phyloP scores from a whole-genome alignment of 352 stramenopile species.

The Saprolegnia diclina region DNA sequence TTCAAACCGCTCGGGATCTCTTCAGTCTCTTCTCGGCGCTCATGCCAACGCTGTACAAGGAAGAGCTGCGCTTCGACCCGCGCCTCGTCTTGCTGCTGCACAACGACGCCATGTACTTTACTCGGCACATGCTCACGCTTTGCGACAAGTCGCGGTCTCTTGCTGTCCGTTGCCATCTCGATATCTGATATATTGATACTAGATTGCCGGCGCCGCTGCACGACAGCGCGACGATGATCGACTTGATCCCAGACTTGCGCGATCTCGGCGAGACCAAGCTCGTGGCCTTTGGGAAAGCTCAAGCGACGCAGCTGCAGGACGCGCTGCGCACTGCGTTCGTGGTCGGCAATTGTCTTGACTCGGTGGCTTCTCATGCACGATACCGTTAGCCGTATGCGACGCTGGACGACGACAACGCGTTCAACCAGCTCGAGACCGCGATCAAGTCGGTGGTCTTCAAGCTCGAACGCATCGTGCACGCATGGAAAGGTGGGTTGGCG shows the following conservation, averaged over 20 bases:
- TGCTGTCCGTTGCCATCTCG: constrained; percentile 8
- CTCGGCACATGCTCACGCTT: constrained; percentile 72
- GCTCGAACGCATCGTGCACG: constrained; percentile 47
- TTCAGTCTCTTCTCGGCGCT: constrained; percentile 67
- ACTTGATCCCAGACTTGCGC: constrained; percentile 66
- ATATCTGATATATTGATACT: background rate
- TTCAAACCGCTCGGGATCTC: constrained; percentile 71
- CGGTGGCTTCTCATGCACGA: constrained; percentile 21
- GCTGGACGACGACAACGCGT: constrained; percentile 36
- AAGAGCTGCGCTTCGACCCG: constrained; percentile 57
- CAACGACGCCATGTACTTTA: constrained; percentile 81
- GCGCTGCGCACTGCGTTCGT: constrained; percentile 28
- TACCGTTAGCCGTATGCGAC: constrained; percentile 35
- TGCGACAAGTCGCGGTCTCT: constrained; percentile 60
- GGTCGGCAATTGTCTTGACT: constrained; percentile 41
- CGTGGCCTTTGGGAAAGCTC: constrained; percentile 36
- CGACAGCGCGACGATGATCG: constrained; percentile 65
- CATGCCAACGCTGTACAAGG: constrained; percentile 59
- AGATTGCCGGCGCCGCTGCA: constrained; percentile 53
- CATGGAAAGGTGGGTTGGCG: constrained; percentile 65
- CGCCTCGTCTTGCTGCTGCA: constrained; percentile 72
- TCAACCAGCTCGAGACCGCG: constrained; percentile 45
- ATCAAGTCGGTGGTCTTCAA: constrained; percentile 59
- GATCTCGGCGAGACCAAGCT: constrained; percentile 54
- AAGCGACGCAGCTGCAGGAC: constrained; percentile 43